Base-by-base conservation (phyloP, 768 basidiomycete genomes). In the Infundibulicybe gibba region DNA sequence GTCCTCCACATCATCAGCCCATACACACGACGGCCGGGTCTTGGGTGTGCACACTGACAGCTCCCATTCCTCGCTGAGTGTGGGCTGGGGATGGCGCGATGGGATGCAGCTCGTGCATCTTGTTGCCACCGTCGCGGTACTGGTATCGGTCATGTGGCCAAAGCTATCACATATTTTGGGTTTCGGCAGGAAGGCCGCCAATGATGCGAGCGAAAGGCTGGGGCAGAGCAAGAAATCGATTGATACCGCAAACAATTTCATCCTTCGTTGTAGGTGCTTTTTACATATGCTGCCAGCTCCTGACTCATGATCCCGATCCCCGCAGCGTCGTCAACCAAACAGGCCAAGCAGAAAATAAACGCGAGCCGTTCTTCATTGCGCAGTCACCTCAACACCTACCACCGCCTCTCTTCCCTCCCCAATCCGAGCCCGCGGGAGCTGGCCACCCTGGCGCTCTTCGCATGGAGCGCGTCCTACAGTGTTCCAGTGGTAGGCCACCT, bases 81-180 rank as follows among this genome's bases (percentile, higher is more conserved):
- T 45, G 3, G 49, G 53, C 32, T 83, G 75, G 69, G 65, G 70
- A 5, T 76, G 75, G 70, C 68, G 69, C 38, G 76, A 83, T 42
- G 63, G 71, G 38, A 55, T 84, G n/a, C 85, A 87, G 54, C 56
- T 70, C 3, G 74, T 85, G 63, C 88, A 90, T 54, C 66, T 90
- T 2, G 51, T 80, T 17, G 81, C 85, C 11, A 87, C 86, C 11
- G 58, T 80, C 31, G 63, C 84, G 0, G 77, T 90, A 4, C 72
- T 90, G 45, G 59, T 74, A 15, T 78, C 83, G 49, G 69, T 85
- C 25, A 47, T 80, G 3, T 57, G 57, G 12, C 65, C 54, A 35
- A 71, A 67, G 68, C 30, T 60, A 25, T 25, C 25, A 25, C 25
- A 25, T 8, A 3, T 25, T 3, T 8, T 25, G 25, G 25, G 25